Base-by-base conservation (phyloP, 257 asterid genomes). In the Agastache rugosa region DNA sequence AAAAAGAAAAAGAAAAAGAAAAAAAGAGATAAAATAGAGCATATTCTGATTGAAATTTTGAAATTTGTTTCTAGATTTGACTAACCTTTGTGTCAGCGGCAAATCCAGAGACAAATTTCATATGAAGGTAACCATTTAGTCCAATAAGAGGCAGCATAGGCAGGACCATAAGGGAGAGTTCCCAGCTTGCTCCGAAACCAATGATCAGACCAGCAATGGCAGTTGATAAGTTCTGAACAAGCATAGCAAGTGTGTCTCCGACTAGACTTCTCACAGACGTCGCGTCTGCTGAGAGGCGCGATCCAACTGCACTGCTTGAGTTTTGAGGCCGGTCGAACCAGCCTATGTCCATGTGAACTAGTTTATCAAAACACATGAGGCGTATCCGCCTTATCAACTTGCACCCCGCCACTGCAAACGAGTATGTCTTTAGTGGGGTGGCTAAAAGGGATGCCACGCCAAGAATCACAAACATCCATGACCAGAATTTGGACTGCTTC, bases 31-130 rank as follows among this genome's bases (percentile, higher is more conserved):
- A n/a, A 17, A 9, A 17, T 1, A 0, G 6, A 54, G 60, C 60
- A 54, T 22, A 22, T 22, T 3, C 5, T 2, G 1, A 56, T 22
- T 56, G 17, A 56, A 14, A 23, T 56, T 23, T n/a, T n/a, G n/a
- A n/a, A n/a, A n/a, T n/a, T n/a, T n/a, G n/a, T n/a, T n/a, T n/a
- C n/a, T n/a, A n/a, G n/a, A n/a, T n/a, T n/a, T n/a, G n/a, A n/a
- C n/a, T 61, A 41, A 91, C 97, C 96, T 91, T 87, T 42, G 89
- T 77, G 74, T 91, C 88, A 27, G 67, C 79, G 47, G 82, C 80
- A 48, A 85, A 87, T 61, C 92, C 91, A 3, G 39, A 34, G 12
- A 86, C 19, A 44, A 82, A 82, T 61, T 81, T 89, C 87, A 87
- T 76, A 7, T 85, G 89, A 77, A 87, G 19, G 64, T 85, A 89